Conservation (phyloP, 805 yeast species). For the Starmerella scarabaei region DNA sequence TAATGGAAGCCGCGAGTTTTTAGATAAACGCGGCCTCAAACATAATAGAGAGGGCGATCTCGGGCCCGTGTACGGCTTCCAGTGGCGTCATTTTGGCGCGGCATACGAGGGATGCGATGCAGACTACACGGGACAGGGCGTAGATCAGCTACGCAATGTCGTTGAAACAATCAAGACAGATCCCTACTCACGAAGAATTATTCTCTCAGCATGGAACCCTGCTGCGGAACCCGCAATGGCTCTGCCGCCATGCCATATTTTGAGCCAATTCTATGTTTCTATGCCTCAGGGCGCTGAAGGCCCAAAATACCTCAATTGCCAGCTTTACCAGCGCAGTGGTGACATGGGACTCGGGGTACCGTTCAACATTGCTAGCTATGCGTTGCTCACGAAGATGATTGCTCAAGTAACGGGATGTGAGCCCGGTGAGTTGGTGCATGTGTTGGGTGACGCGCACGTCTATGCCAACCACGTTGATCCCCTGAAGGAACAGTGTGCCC, state of each 20-base stretch:
- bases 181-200: constrained; percentile 90
- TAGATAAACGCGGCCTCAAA: constrained; percentile 69
- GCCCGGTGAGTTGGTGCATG: constrained; percentile 89
- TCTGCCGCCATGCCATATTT: constrained; percentile 95
- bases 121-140: constrained; percentile 78
- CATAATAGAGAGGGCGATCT: constrained; percentile 83
- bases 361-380: constrained; percentile 93
- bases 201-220: constrained; percentile 97
- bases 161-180: constrained; percentile 68
- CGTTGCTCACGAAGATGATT: constrained; percentile 82
- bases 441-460: constrained; percentile 94
- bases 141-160: constrained; percentile 74
- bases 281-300: constrained; percentile 41
- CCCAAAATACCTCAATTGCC: constrained; percentile 67
- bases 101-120: constrained; percentile 74
- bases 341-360: constrained; percentile 99
- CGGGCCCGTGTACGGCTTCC: constrained; percentile 98
- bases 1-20: constrained; percentile 83
- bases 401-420: constrained; percentile 93
- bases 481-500: constrained; percentile 57
- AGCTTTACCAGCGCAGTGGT: constrained; percentile 92
- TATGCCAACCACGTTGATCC: constrained; percentile 91
- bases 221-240: constrained; percentile 93
- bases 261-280: constrained; percentile 86
- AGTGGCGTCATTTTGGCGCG: constrained; percentile 99